These are phyloP conservation scores for Grosmannia penicillata DNA, from an alignment of 2,329 filamentous ascomycete species.

Conservation along the genomic window DNA sequence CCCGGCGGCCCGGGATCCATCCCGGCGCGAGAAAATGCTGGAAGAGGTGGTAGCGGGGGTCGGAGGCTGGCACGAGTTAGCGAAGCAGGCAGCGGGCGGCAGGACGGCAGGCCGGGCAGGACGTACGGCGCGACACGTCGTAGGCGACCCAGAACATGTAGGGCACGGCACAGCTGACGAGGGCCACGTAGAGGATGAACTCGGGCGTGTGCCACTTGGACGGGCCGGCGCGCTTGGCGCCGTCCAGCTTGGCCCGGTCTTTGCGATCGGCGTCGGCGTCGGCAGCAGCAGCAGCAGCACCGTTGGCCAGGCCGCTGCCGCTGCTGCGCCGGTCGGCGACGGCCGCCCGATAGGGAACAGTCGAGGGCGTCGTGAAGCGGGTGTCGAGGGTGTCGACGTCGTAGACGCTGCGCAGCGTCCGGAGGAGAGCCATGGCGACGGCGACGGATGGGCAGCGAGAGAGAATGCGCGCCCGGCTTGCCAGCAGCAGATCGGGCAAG, in stretches of 20 bases:
- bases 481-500: too few relatives aligned
- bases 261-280: slow-evolving; percentile 12
- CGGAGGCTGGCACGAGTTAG: slow-evolving; percentile 40
- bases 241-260: slow-evolving; percentile 13
- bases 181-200: slow-evolving; percentile 66
- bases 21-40: slow-evolving; percentile 57
- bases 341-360: slow-evolving; percentile 45
- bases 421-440: slow-evolving; percentile 15
- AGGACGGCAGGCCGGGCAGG: neutral
- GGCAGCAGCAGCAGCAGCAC: slow-evolving; percentile 11
- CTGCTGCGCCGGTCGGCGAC: slow-evolving; percentile 20
- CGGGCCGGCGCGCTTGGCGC: slow-evolving; percentile 28
- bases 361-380: slow-evolving; percentile 47
- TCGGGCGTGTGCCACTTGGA: slow-evolving; percentile 78
- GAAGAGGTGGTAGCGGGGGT: slow-evolving; percentile 69
- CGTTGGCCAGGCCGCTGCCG: slow-evolving; percentile 5
- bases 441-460: neutral
- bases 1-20: slow-evolving; percentile 86
- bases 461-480: neutral
- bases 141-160: slow-evolving; percentile 87
- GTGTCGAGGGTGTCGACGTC: slow-evolving; percentile 30
- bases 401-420: slow-evolving; percentile 38
- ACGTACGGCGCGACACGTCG: slow-evolving; percentile 66
- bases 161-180: slow-evolving; percentile 53
- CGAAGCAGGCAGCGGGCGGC: neutral